Percentiles rank a stretch among this genome's conserved stretches.
Conservation (phyloP, 345 rosid species). For the Cardiospermum halicacabum region DNA sequence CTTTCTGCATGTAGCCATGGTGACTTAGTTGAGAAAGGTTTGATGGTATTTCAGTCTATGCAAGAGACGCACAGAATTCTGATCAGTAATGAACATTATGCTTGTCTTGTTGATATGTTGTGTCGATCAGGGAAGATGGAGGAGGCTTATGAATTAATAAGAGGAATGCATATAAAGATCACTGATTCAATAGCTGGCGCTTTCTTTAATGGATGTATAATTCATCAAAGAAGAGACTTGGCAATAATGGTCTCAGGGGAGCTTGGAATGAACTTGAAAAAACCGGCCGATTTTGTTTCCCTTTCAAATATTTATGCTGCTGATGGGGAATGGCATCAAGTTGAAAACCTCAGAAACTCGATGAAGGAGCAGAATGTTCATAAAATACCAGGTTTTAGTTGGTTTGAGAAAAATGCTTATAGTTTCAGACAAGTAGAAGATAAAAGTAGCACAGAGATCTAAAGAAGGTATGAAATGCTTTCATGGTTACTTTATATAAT, state of each 20-base stretch:
- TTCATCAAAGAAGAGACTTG: conserved; percentile 39
- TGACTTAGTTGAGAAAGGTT: conserved; percentile 43
- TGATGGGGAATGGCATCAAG: conserved; percentile 35
- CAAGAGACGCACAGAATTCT: conserved; percentile 19
- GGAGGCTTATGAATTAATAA: conserved; percentile 38
- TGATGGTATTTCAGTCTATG: conserved; percentile 39
- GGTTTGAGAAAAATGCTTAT: conserved; percentile 21
- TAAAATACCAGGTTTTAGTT: conserved; percentile 41
- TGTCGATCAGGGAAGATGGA: conserved; percentile 48
- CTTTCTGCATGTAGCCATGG: conserved; percentile 52
- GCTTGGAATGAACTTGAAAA: conserved; percentile 23
- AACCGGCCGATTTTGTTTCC: conserved; percentile 37
- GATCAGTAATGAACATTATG: conserved; percentile 39
- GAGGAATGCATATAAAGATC: conserved; percentile 22
- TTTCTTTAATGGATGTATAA: conserved; percentile 42
- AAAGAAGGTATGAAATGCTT: conserved; percentile 1
- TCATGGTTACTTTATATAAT: neutral
- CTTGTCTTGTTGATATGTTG: conserved; percentile 53
- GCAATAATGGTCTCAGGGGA: conserved; percentile 29
- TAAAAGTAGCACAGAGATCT: neutral
- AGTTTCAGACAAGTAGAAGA: neutral
- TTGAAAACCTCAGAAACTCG: conserved; percentile 36
- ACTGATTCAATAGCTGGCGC: conserved; percentile 44
- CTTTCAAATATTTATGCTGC: conserved; percentile 47
- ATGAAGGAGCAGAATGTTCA: conserved; percentile 36